Evolutionary conservation across 495 filamentous ascomycete genomes (phyloP), one percentile per base, ranked within the genome.

Genomic region (Neurospora sp.): DNA sequence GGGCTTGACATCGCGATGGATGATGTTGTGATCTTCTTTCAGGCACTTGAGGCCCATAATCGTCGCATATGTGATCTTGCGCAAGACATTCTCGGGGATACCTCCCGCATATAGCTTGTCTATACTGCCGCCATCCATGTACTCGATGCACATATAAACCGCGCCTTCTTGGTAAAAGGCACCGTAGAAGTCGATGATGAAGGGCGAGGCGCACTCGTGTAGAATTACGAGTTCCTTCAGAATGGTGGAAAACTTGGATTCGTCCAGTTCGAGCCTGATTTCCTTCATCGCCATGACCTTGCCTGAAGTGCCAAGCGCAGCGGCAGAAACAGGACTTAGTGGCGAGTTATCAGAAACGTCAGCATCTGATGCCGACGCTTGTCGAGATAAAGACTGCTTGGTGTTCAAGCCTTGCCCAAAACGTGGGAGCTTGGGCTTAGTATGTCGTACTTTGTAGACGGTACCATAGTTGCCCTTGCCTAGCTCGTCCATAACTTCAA

Each of bases 281-380:
- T 99, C 96, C 78, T 99, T 98, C 96, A 99, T 98, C 16, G 96
- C 96, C 96, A 99, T 99, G 75, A 96, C 85, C 39, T 92, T 85
- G 4, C 94, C 94, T 0, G 89, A 89, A 70, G 81, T 81, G 71
- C 79, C 75, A 53, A 76, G 75, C 22, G 73, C 74, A 18, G 72
- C 75, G 68, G 47, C 44, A n/a, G 73, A 73, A 9, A 76, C 71
- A 14, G 76, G 8, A 73, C 68, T 72, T 53, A 75, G 41, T 39
- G 75, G 71, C n/a, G 75, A 74, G 61, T 74, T 71, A 69, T 53
- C 69, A 45, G 68, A 8, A 0, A 76, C 73, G 14, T 79, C 78
- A 10, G 77, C 74, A 31, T 76, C 73, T 70, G 80, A 81, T 47
- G 71, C 71, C 8, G 75, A 86, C 22, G 73, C 72, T 22, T 81